A percentile compares a stretch with the other conserved stretches of the same genome.
These are phyloP conservation scores for Spergularia marina DNA, from an alignment of 148 eudicot genomes.

Conservation along the genomic window DNA sequence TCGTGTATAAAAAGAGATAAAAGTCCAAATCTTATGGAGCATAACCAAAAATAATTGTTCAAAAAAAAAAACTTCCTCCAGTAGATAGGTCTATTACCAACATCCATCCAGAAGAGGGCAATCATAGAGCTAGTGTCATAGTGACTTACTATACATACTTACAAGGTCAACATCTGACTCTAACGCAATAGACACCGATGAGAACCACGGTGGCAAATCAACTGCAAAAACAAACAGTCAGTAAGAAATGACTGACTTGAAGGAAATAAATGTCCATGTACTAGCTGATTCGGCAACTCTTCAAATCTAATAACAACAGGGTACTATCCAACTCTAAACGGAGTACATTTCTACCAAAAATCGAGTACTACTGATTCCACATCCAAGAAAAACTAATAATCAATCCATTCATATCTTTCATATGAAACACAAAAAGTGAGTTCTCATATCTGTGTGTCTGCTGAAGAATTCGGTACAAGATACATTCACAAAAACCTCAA, in stretches of 20 bases:
- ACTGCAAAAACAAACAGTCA: conserved; percentile 49
- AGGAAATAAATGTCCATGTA: neutral
- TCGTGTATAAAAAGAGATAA: neutral
- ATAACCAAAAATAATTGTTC: neutral
- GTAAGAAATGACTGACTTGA: neutral
- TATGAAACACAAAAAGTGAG: neutral
- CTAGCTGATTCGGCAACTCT: neutral
- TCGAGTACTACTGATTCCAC: neutral
- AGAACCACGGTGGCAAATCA: conserved; percentile 87
- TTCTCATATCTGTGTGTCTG: neutral
- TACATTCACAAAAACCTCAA: conserved; percentile 3
- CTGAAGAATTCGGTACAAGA: neutral
- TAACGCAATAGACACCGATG: conserved; percentile 62
- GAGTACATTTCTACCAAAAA: neutral
- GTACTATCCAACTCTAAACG: neutral
- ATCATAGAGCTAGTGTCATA: conserved; percentile 8
- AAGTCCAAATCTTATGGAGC: neutral
- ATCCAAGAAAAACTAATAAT: neutral
- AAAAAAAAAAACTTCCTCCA: neutral
- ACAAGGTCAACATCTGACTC: conserved; percentile 82
- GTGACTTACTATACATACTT: conserved; percentile 41
- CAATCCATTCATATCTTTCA: neutral
- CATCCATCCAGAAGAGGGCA: conserved; percentile 12
- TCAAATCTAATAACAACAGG: neutral
- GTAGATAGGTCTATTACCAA: neutral